Conservation (phyloP, 2,329 filamentous ascomycete species). For the Aspergillus floridensis region DNA sequence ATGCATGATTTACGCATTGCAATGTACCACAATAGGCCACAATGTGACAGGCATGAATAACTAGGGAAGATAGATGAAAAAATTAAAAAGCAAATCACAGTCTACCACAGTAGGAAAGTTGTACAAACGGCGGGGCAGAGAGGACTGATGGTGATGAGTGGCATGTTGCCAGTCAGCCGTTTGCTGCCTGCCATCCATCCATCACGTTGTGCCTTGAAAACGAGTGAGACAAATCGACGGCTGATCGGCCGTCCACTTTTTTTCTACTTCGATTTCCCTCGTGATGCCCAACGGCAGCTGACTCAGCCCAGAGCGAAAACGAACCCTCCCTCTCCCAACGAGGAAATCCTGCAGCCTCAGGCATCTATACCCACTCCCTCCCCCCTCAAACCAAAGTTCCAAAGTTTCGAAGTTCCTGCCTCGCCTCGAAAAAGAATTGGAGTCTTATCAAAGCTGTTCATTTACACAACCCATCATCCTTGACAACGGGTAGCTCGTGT, state of each 20-base stretch:
- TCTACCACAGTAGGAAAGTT: neutral
- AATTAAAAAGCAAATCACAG: too few relatives aligned
- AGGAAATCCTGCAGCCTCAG: conserved; percentile 8
- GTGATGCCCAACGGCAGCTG: conserved; percentile 13
- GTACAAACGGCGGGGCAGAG: neutral
- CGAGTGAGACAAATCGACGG: conserved; percentile 1
- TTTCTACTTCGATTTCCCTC: conserved; percentile 1
- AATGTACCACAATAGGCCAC: too few relatives aligned
- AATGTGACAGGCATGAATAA: too few relatives aligned
- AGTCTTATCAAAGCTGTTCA: neutral
- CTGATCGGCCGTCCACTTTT: conserved; percentile 12
- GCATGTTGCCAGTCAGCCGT: too few relatives aligned
- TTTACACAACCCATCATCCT: neutral
- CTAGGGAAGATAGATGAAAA: too few relatives aligned
- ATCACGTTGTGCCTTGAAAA: neutral
- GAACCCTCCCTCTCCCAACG: neutral
- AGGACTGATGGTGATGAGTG: neutral
- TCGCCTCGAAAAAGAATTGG: neutral
- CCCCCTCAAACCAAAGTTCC: neutral
- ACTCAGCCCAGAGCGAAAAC: conserved; percentile 8
- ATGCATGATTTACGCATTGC: too few relatives aligned
- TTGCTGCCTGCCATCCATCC: neutral
- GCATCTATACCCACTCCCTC: neutral
- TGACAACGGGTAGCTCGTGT: neutral
- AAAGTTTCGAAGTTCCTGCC: conserved; percentile 1